Evolutionary conservation across 1,284 basidiomycete genomes (phyloP).

Genomic region (Ustilago shanxiensis): DNA sequence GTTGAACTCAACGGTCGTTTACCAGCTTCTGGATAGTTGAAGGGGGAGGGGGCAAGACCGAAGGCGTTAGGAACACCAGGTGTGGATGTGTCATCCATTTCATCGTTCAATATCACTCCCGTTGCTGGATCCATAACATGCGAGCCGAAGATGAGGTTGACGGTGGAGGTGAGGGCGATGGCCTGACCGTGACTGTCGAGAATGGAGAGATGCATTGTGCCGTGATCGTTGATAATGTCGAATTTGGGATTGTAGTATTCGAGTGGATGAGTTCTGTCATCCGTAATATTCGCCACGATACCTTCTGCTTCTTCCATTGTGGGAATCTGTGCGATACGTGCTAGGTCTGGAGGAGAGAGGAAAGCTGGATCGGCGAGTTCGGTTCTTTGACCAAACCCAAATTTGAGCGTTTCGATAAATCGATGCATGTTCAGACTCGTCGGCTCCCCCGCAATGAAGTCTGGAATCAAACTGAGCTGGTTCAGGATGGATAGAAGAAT

Average conservation of each 20-base stretch:
- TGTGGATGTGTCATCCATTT: conserved; percentile 72
- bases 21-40: conserved; percentile 70
- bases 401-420: conserved; percentile 71
- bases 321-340: conserved; percentile 31
- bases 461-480: conserved; percentile 54
- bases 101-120: conserved; percentile 67
- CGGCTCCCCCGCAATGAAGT: conserved; percentile 20
- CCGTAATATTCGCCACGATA: conserved; percentile 66
- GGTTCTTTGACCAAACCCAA: conserved; percentile 71
- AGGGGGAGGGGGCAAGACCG: conserved; percentile 66
- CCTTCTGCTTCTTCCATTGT: conserved; percentile 58
- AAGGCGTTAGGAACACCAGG: conserved; percentile 71
- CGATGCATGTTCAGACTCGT: conserved; percentile 68
- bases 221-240: conserved; percentile 67
- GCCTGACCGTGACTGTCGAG: conserved; percentile 70
- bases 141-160: conserved; percentile 71
- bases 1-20: conserved; percentile 71
- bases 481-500: conserved; percentile 68
- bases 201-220: conserved; percentile 71
- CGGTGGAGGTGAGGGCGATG: conserved; percentile 71
- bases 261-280: conserved; percentile 58
- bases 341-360: conserved; percentile 53
- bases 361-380: conserved; percentile 71
- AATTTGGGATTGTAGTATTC: conserved; percentile 71
- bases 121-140: conserved; percentile 54